These are phyloP conservation scores for Globisporangium sylvaticum DNA, from an alignment of 352 stramenopile genomes.

Conservation along the genomic window DNA sequence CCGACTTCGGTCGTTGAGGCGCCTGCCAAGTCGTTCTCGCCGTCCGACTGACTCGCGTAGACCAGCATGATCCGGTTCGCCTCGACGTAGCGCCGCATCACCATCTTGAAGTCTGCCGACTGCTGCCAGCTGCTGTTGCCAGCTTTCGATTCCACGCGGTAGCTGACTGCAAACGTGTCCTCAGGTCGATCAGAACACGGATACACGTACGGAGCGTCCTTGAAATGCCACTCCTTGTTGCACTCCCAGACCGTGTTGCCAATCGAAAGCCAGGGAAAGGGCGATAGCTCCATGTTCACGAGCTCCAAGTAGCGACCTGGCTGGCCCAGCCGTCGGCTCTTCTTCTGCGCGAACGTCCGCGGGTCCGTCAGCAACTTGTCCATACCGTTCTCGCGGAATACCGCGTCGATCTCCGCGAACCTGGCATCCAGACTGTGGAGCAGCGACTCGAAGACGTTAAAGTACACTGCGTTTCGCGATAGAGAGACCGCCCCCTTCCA, in stretches of 20 bases:
- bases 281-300: not conserved
- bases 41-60: constrained; percentile 28
- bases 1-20: constrained; percentile 29
- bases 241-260: not conserved
- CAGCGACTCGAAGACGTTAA: not conserved
- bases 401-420: constrained; percentile 4
- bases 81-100: constrained; percentile 33
- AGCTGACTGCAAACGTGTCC: no score
- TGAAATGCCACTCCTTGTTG: not conserved
- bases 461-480: not conserved
- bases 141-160: no score
- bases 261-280: constrained; percentile 1
- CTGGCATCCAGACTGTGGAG: constrained; percentile 1
- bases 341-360: constrained; percentile 10
- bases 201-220: no score
- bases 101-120: constrained; percentile 22
- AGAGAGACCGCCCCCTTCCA: not conserved
- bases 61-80: constrained; percentile 26
- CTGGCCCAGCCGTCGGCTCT: not conserved
- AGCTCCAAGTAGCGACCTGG: constrained; percentile 8
- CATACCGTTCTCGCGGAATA: constrained; percentile 12
- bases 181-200: no score
- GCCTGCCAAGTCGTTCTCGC: constrained; percentile 27
- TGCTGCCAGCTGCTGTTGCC: not conserved
- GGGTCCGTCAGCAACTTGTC: constrained; percentile 8